These are phyloP conservation scores for Nephelium lappaceum DNA, from an alignment of 345 rosid genomes.

Conservation along the genomic window DNA sequence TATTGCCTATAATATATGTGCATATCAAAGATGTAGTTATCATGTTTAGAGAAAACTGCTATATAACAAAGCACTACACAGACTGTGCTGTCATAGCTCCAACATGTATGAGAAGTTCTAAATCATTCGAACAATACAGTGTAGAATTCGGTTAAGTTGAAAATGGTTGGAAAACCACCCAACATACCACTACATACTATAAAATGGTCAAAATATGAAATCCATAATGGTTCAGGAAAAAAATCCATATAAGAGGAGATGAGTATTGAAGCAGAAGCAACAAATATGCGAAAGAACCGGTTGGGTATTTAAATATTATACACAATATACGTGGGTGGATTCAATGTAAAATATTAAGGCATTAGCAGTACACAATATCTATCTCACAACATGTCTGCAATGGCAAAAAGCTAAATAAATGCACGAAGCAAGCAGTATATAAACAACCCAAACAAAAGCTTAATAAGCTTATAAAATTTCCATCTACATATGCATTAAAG, in stretches of 20 bases:
- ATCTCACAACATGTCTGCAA: conserved; percentile 12
- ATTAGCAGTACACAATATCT: conserved; percentile 1
- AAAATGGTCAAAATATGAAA: background rate
- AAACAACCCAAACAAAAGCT: background rate
- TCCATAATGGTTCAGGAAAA: background rate
- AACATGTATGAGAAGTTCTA: background rate
- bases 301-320: background rate
- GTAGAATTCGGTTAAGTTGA: background rate
- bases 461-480: background rate
- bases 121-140: background rate
- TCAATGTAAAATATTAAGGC: background rate
- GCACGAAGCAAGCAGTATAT: background rate
- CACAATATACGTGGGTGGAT: background rate
- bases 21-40: background rate
- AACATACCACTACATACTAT: background rate
- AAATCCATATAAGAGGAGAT: background rate
- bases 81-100: background rate
- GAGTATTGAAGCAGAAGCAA: background rate
- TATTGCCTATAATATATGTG: background rate
- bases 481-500: conserved; percentile 8
- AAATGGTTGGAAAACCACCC: background rate
- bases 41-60: background rate
- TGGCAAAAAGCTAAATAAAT: background rate
- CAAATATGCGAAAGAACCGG: background rate
- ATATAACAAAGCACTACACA: background rate